Evolutionary conservation across 2,329 filamentous ascomycete genomes (phyloP).

Genomic region (Incumbomyces delicatus): DNA sequence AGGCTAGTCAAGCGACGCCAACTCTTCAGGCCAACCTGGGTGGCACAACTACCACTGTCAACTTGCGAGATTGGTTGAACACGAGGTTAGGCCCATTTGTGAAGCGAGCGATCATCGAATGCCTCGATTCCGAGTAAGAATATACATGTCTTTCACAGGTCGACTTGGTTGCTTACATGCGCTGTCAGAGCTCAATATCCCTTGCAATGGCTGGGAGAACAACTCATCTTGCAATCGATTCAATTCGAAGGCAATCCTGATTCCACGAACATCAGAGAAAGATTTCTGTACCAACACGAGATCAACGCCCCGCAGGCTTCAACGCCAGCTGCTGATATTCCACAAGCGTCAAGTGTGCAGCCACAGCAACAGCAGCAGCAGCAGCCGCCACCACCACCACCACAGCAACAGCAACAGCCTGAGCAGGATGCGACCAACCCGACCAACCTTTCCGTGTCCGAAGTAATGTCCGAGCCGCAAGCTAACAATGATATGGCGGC

Average conservation of each 20-base stretch:
- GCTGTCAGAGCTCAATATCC: constrained; percentile 18
- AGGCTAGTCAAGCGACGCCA: constrained; percentile 10
- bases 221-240: constrained; percentile 20
- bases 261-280: constrained; percentile 18
- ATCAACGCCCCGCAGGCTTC: constrained; percentile 10
- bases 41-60: constrained; percentile 16
- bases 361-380: neutral
- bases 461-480: neutral
- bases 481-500: neutral
- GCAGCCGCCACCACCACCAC: no score
- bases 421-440: neutral
- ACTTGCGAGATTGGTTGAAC: constrained; percentile 20
- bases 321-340: neutral
- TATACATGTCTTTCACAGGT: neutral
- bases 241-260: constrained; percentile 21
- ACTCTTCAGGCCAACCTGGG: constrained; percentile 12
- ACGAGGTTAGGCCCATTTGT: constrained; percentile 18
- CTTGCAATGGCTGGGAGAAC: constrained; percentile 22
- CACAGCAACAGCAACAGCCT: neutral
- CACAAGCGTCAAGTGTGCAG: neutral
- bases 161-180: neutral
- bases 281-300: constrained; percentile 19
- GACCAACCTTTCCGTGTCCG: neutral
- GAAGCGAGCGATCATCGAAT: constrained; percentile 19
- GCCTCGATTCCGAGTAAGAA: constrained; percentile 18